phyloP scores from a whole-genome alignment of 129 eudicot genomes.

The Arctium lappa region DNA sequence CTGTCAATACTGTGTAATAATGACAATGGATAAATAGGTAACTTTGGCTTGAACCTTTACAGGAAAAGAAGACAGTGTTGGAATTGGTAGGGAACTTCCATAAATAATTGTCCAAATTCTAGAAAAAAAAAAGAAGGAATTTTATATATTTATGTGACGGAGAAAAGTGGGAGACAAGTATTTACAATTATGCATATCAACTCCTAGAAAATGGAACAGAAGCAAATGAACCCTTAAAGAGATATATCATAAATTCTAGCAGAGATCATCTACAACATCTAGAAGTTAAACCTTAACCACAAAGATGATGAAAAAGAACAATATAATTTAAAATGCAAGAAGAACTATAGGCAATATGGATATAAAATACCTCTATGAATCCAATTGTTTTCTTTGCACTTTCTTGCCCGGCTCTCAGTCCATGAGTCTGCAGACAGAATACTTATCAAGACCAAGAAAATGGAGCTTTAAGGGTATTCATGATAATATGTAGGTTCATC shows the following conservation, averaged over 20 bases:
- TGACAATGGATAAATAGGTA: not conserved
- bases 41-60: too few relatives aligned
- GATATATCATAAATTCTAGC: not conserved
- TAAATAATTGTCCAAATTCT: not conserved
- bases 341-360: not conserved
- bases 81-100: not conserved
- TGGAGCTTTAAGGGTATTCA: not conserved
- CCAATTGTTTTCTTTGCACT: slow-evolving; percentile 80
- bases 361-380: slow-evolving; percentile 68
- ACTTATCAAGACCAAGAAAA: not conserved
- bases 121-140: not conserved
- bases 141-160: not conserved
- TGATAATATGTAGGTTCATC: not conserved
- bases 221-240: not conserved
- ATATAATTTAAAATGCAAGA: not conserved
- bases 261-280: not conserved
- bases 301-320: not conserved
- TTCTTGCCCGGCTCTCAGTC: slow-evolving; percentile 79
- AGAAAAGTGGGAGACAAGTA: not conserved
- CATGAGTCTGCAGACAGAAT: slow-evolving; percentile 72
- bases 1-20: not conserved
- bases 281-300: slow-evolving; percentile 7
- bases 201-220: not conserved
- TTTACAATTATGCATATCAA: not conserved
- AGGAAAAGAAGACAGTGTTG: not conserved